A percentile compares a stretch with the other conserved stretches of the same genome.
Evolutionary conservation across 2,329 filamentous ascomycete species (phyloP).

Genomic region (Teratosphaeria destructans): DNA sequence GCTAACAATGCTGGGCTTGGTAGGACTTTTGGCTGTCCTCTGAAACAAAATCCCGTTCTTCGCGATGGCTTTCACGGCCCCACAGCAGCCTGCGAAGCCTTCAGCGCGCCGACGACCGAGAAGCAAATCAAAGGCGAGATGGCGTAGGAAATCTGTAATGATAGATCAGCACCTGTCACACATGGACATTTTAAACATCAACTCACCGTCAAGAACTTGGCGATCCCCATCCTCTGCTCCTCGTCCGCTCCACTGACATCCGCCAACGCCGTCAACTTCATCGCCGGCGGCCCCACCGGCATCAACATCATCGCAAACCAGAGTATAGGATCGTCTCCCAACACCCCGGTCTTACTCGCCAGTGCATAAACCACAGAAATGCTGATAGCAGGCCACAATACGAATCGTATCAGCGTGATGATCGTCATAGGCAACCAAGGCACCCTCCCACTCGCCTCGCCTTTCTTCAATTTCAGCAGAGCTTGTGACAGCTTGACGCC

Average conservation of each 20-base stretch:
- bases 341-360: conserved; percentile 40
- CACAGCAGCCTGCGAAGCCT: conserved; percentile 28
- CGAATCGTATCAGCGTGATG: conserved; percentile 47
- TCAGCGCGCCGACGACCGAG: conserved; percentile 33
- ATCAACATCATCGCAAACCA: conserved; percentile 57
- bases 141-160: conserved; percentile 30
- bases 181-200: background rate
- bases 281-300: conserved; percentile 45
- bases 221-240: conserved; percentile 43
- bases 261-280: conserved; percentile 43
- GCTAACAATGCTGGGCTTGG: conserved; percentile 1
- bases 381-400: conserved; percentile 45
- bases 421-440: conserved; percentile 44
- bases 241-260: conserved; percentile 39
- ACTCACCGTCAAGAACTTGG: conserved; percentile 41
- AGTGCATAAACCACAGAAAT: conserved; percentile 47
- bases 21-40: background rate
- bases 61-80: background rate
- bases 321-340: conserved; percentile 51
- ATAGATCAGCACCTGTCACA: background rate
- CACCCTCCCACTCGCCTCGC: conserved; percentile 32
- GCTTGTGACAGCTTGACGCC: conserved; percentile 54
- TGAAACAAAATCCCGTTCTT: background rate
- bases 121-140: conserved; percentile 36
- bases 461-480: conserved; percentile 36